Percentiles rank a stretch among this genome's conserved stretches.
phyloP scores from a whole-genome alignment of 345 rosid species.

The Limnanthes douglasii region DNA sequence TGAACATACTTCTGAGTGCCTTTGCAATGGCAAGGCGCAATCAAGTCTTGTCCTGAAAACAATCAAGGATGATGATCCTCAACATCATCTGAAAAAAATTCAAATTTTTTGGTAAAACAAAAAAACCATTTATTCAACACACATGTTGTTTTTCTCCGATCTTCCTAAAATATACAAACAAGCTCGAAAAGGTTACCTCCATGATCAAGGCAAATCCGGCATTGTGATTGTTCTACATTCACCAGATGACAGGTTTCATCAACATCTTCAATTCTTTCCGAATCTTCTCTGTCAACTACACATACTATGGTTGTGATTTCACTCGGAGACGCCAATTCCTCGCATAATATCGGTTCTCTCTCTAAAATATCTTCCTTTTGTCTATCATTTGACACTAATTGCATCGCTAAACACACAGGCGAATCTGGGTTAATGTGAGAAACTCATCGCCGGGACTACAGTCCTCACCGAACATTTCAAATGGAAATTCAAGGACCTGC shows the following conservation, averaged over 20 bases:
- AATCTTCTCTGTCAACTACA: conserved; percentile 24
- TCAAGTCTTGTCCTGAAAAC: conserved; percentile 75
- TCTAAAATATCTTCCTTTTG: conserved; percentile 36
- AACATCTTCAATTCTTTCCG: conserved; percentile 25
- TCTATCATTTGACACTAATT: conserved; percentile 64
- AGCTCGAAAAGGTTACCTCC: conserved; percentile 43
- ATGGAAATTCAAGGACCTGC: conserved; percentile 17
- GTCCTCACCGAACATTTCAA: conserved; percentile 16
- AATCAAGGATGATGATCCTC: conserved; percentile 7
- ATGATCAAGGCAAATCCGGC: conserved; percentile 91
- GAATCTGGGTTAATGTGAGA: conserved; percentile 11
- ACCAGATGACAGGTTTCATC: conserved; percentile 62
- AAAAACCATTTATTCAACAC: background rate
- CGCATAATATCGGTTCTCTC: conserved; percentile 50
- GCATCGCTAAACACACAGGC: conserved; percentile 47
- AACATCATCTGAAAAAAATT: background rate
- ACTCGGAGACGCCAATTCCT: conserved; percentile 38
- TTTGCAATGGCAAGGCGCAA: conserved; percentile 94
- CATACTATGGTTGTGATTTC: conserved; percentile 45
- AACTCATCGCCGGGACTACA: conserved; percentile 12
- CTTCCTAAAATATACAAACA: background rate
- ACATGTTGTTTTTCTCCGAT: background rate
- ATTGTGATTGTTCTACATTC: conserved; percentile 63
- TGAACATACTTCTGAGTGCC: conserved; percentile 98
- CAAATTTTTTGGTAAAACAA: background rate